Base-by-base conservation (phyloP, 208 protist species). In the Leishmania amazonensis region DNA sequence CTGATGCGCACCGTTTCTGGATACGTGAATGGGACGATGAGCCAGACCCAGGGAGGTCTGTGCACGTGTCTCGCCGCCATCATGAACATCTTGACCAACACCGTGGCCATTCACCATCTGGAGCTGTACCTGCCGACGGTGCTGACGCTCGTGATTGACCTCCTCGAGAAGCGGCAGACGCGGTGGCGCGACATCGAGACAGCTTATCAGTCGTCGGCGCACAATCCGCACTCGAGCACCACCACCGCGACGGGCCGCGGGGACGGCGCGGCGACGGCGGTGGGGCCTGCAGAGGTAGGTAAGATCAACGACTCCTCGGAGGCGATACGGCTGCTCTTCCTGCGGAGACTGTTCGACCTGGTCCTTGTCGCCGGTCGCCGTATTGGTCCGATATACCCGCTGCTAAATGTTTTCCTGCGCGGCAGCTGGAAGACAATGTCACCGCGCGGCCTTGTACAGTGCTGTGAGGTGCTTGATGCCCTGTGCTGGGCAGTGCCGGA, bases 1-100 rank as follows among this genome's bases (percentile, higher is more conserved):
- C 80, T 96, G 11, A 72, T 95, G 75, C 86, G 84, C 53, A 90
- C 90, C 71, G 80, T 92, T 42, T 90, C 88, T 1, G 90, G 89
- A 51, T 91, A 91, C 79, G 51, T 92, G 38, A 93, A 88, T 71
- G 84, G 86, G 73, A 90, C 91, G 71, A 81, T 90, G 60, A 88
- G 83, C 65, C 89, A 94, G 72, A 94, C 91, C 1, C 84, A 89
- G 76, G 93, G 92, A 28, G 93, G 91, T 45, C 81, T 96, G 24
- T 83, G 88, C 42, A 87, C 90, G 71, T 96, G 91, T 76, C 49
- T 96, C 54, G 83, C 83, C 64, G 87, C 88, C 51, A 90, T 93
- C 17, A 88, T 95, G 76, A 85, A 86, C 38, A 90, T 96, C 65
- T 49, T 96, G 67, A 87, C 85, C n/a, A 89, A 92, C 74, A 90